Conservation (phyloP, 2,329 filamentous ascomycete genomes). For the Nothophoma quercina region DNA sequence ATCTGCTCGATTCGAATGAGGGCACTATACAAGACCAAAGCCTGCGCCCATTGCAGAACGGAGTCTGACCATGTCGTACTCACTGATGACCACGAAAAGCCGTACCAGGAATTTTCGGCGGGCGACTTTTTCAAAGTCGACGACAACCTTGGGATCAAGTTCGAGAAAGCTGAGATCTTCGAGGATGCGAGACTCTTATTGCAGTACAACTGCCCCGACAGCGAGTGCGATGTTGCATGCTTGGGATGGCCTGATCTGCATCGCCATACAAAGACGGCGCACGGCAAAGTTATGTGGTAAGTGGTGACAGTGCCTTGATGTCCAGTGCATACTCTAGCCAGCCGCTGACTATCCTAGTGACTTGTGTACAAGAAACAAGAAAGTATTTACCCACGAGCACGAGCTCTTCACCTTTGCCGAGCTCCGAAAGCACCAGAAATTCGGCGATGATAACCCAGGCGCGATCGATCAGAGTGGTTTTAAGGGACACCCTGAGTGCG, state of each 20-base stretch:
- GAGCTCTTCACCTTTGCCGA: conserved; percentile 85
- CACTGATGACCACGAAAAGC: conserved; percentile 82
- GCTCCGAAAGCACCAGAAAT: conserved; percentile 84
- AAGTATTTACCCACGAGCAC: conserved; percentile 98
- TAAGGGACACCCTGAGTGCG: conserved; percentile 92
- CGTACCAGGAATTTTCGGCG: conserved; percentile 81
- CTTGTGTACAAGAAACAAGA: conserved; percentile 91
- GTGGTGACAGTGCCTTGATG: conserved; percentile 32
- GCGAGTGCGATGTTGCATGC: conserved; percentile 83
- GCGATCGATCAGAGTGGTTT: conserved; percentile 93
- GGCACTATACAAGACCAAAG: conserved; percentile 94
- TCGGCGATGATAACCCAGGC: conserved; percentile 89
- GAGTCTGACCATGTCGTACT: conserved; percentile 86
- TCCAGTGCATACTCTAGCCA: background rate
- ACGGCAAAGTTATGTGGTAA: conserved; percentile 85
- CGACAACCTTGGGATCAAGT: conserved; percentile 88
- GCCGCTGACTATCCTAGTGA: conserved; percentile 60
- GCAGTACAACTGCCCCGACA: conserved; percentile 93
- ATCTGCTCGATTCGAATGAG: conserved; percentile 92
- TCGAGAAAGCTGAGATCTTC: conserved; percentile 86
- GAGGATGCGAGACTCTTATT: conserved; percentile 89
- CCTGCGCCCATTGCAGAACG: conserved; percentile 93
- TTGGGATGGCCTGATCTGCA: conserved; percentile 81
- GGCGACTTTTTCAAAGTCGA: conserved; percentile 80
- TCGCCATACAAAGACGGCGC: conserved; percentile 79